Evolutionary conservation across 1,139 yeast species (phyloP), one percentile per base, ranked within the genome.

Genomic region (Saccharomyces hybrid): DNA sequence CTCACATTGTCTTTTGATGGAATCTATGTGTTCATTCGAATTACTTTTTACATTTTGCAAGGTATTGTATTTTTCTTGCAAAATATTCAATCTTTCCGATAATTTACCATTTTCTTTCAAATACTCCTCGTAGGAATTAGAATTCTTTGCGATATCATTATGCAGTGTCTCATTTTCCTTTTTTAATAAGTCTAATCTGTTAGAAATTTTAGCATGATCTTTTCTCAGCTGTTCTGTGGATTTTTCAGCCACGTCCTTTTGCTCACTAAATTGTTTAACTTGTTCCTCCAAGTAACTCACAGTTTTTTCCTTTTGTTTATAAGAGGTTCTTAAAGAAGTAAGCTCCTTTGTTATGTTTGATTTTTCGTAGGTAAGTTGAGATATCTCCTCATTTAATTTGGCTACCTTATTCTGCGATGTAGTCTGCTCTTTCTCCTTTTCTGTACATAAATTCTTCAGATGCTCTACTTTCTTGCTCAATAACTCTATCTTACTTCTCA

Each of bases 1-100:
- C 50, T 90, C 96, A 55, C 84, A 81, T 68, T 90, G 95, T 59
- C 83, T 84, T 61, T 80, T 83, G 56, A 82, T 71, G 0, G 80
- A 65, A 57, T 83, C 88, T 14, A 80, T 75, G 57, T 84, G 84
- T 38, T 80, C 81, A 27, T 74, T 75, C 0, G 87, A 78, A 46
- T 70, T 50, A 8, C 76, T 66, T 58, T 78, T 81, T 26, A 79
- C 73, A 53, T 75, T 77, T 50, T 77, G 70, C 27, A 79, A 64
- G 3, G 77, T 72, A 28, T 80, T 83, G 57, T 76, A 77, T 57
- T 81, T 81, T 52, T 75, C 77, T 56, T 77, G 79, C 25, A 82
- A 63, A n/a, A 76, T 77, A 28, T 78, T 80, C 13, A 79, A 69
- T 54, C 82, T 79, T 52, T 79, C 81, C 3, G 70, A 63, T 9